phyloP scores from a whole-genome alignment of 2,329 filamentous ascomycete species.

The Cercospora zeina region DNA sequence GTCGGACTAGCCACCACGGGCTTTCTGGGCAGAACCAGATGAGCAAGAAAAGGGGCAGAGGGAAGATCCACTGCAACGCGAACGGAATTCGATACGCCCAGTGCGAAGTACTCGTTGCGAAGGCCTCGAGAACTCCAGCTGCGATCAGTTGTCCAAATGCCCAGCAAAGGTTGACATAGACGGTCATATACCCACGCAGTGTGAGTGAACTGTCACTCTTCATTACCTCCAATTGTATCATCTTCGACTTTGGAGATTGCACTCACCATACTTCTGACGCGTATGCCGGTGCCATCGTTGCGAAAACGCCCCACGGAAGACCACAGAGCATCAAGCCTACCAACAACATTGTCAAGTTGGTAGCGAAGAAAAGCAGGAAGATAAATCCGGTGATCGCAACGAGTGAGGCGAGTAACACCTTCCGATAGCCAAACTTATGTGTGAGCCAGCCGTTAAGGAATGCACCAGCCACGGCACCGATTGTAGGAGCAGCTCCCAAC shows the following conservation, averaged over 20 bases:
- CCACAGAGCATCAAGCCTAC: constrained; percentile 39
- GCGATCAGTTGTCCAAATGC: constrained; percentile 50
- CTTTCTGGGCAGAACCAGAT: constrained; percentile 34
- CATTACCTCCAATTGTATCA: not conserved
- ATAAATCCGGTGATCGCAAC: constrained; percentile 46
- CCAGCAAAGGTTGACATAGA: constrained; percentile 52
- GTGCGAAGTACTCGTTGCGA: constrained; percentile 22
- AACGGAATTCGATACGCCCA: constrained; percentile 46
- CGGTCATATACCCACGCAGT: constrained; percentile 59
- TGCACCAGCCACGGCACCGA: constrained; percentile 56
- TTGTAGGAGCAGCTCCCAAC: constrained; percentile 52
- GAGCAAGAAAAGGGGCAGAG: constrained; percentile 34
- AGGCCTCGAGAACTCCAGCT: constrained; percentile 37
- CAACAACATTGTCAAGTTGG: constrained; percentile 34
- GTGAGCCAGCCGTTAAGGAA: constrained; percentile 55
- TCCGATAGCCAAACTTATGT: constrained; percentile 22
- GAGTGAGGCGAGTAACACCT: constrained; percentile 21
- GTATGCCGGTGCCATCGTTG: constrained; percentile 21
- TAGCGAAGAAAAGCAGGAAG: constrained; percentile 22
- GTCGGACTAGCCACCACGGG: constrained; percentile 40
- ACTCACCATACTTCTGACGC: constrained; percentile 22
- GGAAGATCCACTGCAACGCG: constrained; percentile 44
- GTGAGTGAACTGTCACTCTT: constrained; percentile 43
- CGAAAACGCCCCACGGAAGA: constrained; percentile 27
- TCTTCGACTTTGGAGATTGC: not conserved